Evolutionary conservation across 257 asterid genomes (phyloP), one percentile per base, ranked within the genome.

Genomic region (Plantago ovata): DNA sequence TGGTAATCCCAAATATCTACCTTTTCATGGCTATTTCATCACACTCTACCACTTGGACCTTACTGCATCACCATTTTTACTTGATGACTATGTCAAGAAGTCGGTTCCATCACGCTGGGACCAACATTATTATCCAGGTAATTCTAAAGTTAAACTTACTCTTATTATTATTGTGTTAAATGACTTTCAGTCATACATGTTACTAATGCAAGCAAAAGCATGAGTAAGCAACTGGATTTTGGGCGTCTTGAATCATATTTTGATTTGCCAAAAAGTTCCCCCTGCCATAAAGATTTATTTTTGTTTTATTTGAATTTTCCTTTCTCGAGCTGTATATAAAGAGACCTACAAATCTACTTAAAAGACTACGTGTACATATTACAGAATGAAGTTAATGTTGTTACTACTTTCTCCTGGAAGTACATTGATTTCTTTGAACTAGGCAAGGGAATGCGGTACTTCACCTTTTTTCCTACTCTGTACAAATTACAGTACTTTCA

Each of bases 91-190:
- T 71, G 98, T 92, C 55, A 92, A 92, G 81, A 92, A 85, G 65
- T 73, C 95, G 52, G 98, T 92, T 66, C 98, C 96, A 15, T 74
- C 94, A 36, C 89, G 73, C 50, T 92, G 98, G 95, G 90, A 92
- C 96, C 98, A 22, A 84, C 94, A 59, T 63, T 82, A 33, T 78
- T 92, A 32, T 88, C 96, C 79, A 88, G 95, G 96, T 88, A 75
- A 64, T 32, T 54, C 75, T 56, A 58, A 9, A 43, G 50, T 46
- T 32, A 23, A 39, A 23, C 33, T 23, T 48, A 21, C 20, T 50
- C 14, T 21, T 10, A 10, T 19, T 28, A 4, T 50, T n/a, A 13
- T 50, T 20, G 32, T 50, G 33, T 19, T 20, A 48, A 24, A 48
- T 48, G 23, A 59, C 9, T 8, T 13, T n/a, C n/a, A n/a, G n/a